Conservation (phyloP, 306 rosid genomes). For the Ammopiptanthus mongolicus region DNA sequence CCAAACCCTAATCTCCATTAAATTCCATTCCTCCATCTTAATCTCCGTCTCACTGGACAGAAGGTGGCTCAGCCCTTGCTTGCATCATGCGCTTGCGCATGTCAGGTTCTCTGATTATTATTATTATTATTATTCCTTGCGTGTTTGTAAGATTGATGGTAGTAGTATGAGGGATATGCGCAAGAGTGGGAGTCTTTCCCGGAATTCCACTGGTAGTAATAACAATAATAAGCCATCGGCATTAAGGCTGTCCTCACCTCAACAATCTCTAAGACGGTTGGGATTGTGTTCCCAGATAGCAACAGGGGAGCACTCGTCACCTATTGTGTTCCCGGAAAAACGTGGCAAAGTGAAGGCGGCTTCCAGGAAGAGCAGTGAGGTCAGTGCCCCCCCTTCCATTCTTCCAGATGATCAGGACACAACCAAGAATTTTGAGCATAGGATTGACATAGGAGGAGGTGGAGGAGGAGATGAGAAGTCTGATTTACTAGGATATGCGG, state of each 20-base stretch:
- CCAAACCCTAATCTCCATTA: constrained; percentile 16
- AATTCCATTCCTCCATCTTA: not conserved
- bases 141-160: constrained; percentile 14
- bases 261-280: constrained; percentile 72
- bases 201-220: constrained; percentile 52
- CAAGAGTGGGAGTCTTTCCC: constrained; percentile 59
- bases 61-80: constrained; percentile 32
- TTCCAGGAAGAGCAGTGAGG: constrained; percentile 41
- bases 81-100: constrained; percentile 31
- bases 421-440: constrained; percentile 67
- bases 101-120: not conserved
- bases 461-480: constrained; percentile 84
- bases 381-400: constrained; percentile 13
- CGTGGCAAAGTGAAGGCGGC: constrained; percentile 68
- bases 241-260: constrained; percentile 61
- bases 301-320: constrained; percentile 87
- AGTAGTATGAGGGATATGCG: constrained; percentile 52
- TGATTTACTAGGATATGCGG: constrained; percentile 80
- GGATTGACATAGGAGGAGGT: constrained; percentile 64
- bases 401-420: constrained; percentile 44
- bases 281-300: constrained; percentile 91
- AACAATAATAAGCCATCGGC: constrained; percentile 38
- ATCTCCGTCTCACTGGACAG: not conserved
- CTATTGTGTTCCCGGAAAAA: constrained; percentile 92
- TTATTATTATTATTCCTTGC: not conserved